Base-by-base conservation (phyloP, 768 basidiomycete species). In the Mrakia gelida region DNA sequence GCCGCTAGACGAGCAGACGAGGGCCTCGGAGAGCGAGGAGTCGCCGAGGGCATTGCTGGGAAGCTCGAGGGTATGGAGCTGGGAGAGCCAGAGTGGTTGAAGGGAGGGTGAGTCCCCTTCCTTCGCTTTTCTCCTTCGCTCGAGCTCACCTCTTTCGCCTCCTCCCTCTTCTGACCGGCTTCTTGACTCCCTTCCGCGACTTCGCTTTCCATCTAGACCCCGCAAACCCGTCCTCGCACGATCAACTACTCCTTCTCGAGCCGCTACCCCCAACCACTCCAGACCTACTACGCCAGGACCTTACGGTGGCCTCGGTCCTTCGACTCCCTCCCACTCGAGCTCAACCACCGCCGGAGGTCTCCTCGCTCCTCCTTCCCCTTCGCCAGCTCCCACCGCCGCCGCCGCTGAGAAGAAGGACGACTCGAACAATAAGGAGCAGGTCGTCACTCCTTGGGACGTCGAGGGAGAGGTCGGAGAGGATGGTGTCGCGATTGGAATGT, bases 401-500 rank as follows among this genome's bases (percentile, higher is more conserved):
- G 63, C 72, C 32, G n/a, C 67, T 26, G 67, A 52, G 30, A 63
- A 32, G 59, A 75, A 73, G 76, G 28, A n/a, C 0, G 59, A 59
- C 5, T 73, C 59, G 6, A 56, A 49, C 73, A 26, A 77, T 67
- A 43, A 81, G 28, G 90, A 88, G 26, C 95, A 98, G 84, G 87
- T 94, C 74, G 91, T 99, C 65, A 98, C 97, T 0, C 97, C 97
- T 23, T 99, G 97, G 93, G 94, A 98, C 81, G 97, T 98, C 10
- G 92, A 96, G 81, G 97, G 96, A 73, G 91, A 90, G 41, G 91
- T 97, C 15, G 89, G 92, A 8, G 88, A 86, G 30, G 94, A 97
- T 81, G 97, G 97, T 75, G 91, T 92, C 82, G 79, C 81, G 26
- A 71, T 83, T 18, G 84, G 82, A 91, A 97, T 86, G 90, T 85